Evolutionary conservation across 495 filamentous ascomycete genomes (phyloP).

Genomic region (Daldinia grandis): DNA sequence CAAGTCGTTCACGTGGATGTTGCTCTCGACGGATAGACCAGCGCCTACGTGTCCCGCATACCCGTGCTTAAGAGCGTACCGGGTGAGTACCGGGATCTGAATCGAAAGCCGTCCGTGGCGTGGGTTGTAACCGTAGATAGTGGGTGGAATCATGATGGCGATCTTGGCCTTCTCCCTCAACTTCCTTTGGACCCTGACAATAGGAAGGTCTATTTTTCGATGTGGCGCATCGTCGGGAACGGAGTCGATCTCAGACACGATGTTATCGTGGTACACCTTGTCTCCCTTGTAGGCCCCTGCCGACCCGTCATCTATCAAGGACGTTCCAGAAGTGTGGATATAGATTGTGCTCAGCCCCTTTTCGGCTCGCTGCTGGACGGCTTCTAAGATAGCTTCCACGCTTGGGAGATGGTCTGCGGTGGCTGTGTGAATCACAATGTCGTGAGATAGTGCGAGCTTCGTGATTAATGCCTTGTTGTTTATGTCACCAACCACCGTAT

Average conservation of each 20-base stretch:
- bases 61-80: constrained; percentile 65
- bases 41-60: constrained; percentile 68
- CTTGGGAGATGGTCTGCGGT: constrained; percentile 50
- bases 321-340: constrained; percentile 53
- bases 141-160: constrained; percentile 78
- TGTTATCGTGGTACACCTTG: constrained; percentile 49
- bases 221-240: constrained; percentile 51
- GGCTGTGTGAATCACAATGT: constrained; percentile 53
- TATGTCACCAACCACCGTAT: constrained; percentile 43
- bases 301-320: constrained; percentile 39
- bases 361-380: constrained; percentile 44
- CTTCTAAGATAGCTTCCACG: constrained; percentile 47
- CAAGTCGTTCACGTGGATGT: constrained; percentile 78
- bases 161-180: constrained; percentile 58
- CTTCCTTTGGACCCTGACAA: constrained; percentile 44
- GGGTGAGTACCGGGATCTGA: constrained; percentile 68
- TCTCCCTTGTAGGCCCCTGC: constrained; percentile 36
- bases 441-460: constrained; percentile 36
- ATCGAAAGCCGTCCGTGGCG: constrained; percentile 64
- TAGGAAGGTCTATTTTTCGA: constrained; percentile 52
- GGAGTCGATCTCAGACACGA: constrained; percentile 44
- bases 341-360: constrained; percentile 45
- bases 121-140: constrained; percentile 70
- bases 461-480: constrained; percentile 43
- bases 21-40: constrained; percentile 74